Base-by-base conservation (phyloP, 805 yeast species). In the Wickerhamiella brachini region DNA sequence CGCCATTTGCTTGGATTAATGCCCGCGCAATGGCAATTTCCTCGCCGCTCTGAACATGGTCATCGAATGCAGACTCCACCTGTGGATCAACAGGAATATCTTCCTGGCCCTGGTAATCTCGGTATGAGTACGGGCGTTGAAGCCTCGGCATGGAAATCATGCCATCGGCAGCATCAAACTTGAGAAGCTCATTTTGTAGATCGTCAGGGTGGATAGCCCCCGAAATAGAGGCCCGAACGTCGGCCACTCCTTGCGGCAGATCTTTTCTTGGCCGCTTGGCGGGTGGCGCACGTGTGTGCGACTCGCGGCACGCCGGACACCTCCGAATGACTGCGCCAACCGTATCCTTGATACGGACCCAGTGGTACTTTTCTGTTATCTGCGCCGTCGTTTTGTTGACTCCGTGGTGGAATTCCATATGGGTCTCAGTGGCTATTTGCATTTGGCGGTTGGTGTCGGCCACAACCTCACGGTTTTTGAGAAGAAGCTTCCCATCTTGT, bases 281-380 rank as follows among this genome's bases (percentile, higher is more conserved):
- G 3, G 24, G 45, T 9, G 45, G 17, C 10, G 7, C 20, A 10
- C 20, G 20, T 15, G 41, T 37, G 13, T 15, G 39, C 24, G 51
- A 49, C 7, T 53, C 55, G 17, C 51, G 44, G 65, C 97, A 90
- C 48, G 79, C 82, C 1, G 73, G 71, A 64, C 97, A 93, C 53
- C 79, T 77, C 50, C 81, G 73, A 49, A 89, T 80, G 1, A 86
- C 90, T 29, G 79, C 78, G 0, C 84, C 80, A 1, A 85, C 96
- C 0, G 95, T 86, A 51, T 79, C 87, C 66, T 93, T 89, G 56
- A 90, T 84, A 49, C 95, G 77, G 1, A 87, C 78, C 97, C 97
- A 90, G 65, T 87, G 95, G 59, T 84, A 90, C 57, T 77, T 76
- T 55, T 84, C 93, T 1, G 89, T 77, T 17, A 93, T 77, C 17